Evolutionary conservation across 139 green algal genomes (phyloP).

Genomic region (Micractinium conductrix): DNA sequence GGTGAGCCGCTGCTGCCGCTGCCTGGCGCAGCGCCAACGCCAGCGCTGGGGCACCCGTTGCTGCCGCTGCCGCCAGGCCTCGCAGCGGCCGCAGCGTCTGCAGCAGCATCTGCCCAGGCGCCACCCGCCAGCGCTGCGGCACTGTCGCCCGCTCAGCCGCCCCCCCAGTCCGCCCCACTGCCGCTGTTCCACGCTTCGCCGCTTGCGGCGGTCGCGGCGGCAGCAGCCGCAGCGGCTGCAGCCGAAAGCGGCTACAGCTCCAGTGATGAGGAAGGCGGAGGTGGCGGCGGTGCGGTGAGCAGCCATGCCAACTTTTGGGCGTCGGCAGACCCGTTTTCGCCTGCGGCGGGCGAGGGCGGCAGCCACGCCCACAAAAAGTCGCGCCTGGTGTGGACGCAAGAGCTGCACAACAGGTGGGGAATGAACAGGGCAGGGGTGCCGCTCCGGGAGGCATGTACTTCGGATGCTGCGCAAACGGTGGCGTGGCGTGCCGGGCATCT

Average conservation of each 20-base stretch:
- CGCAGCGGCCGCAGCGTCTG: neutral
- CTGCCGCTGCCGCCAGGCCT: neutral
- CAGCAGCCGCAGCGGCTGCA: neutral
- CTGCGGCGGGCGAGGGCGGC: neutral
- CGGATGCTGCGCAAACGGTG: no score
- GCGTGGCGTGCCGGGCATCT: no score
- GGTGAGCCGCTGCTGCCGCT: neutral
- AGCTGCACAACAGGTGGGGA: slow-evolving; percentile 81
- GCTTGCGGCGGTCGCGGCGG: neutral
- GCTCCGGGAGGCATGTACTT: no score
- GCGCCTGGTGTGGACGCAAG: slow-evolving; percentile 77
- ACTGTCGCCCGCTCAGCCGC: neutral
- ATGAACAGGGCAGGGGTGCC: no score
- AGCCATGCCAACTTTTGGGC: no score
- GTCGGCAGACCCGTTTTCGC: no score
- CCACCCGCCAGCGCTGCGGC: neutral
- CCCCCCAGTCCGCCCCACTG: neutral
- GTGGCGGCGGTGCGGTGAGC: no score
- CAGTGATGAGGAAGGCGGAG: neutral
- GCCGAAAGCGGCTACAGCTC: neutral
- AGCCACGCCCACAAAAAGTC: slow-evolving; percentile 34
- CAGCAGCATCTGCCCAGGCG: neutral
- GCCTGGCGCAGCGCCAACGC: neutral
- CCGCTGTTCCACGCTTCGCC: neutral
- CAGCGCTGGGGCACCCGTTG: neutral